Percentiles rank a stretch among this genome's conserved stretches.
Evolutionary conservation across 1,284 basidiomycete species (phyloP).

Genomic region (Omphalotus olearius): DNA sequence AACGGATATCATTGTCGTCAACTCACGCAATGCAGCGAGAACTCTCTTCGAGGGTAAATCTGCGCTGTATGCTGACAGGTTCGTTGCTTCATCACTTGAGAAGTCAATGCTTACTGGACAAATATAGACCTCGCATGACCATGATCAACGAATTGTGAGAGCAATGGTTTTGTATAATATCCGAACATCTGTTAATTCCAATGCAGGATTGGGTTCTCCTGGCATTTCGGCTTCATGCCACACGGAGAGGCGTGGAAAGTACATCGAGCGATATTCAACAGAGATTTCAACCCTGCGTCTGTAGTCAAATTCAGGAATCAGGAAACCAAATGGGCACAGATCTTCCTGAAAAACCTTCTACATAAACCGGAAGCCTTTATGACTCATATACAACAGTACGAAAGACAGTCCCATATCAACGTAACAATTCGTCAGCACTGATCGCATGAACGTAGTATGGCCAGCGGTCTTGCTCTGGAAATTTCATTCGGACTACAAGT

Average conservation of each 20-base stretch:
- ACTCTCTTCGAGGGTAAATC: slow-evolving; percentile 23
- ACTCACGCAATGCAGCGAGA: slow-evolving; percentile 19
- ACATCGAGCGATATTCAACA: slow-evolving; percentile 32
- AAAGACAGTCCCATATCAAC: neutral
- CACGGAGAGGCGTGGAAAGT: slow-evolving; percentile 34
- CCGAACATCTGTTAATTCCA: neutral
- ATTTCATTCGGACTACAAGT: slow-evolving; percentile 19
- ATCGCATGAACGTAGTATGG: slow-evolving; percentile 12
- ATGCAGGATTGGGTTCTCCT: slow-evolving; percentile 33
- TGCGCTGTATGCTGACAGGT: slow-evolving; percentile 27
- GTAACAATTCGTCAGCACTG: neutral
- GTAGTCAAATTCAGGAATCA: slow-evolving; percentile 26
- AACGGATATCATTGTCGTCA: slow-evolving; percentile 21
- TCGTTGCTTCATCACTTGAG: neutral
- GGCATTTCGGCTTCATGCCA: slow-evolving; percentile 35
- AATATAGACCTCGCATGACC: slow-evolving; percentile 19
- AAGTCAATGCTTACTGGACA: neutral
- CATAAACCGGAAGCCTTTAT: slow-evolving; percentile 27
- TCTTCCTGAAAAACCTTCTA: slow-evolving; percentile 28
- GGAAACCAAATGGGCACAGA: slow-evolving; percentile 28
- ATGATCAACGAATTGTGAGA: slow-evolving; percentile 23
- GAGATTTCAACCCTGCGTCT: slow-evolving; percentile 24
- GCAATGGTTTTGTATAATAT: neutral
- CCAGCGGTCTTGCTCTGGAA: slow-evolving; percentile 17
- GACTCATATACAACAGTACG: slow-evolving; percentile 33